Evolutionary conservation across 495 filamentous ascomycete genomes (phyloP).

Genomic region (Neurospora tetrasperma): DNA sequence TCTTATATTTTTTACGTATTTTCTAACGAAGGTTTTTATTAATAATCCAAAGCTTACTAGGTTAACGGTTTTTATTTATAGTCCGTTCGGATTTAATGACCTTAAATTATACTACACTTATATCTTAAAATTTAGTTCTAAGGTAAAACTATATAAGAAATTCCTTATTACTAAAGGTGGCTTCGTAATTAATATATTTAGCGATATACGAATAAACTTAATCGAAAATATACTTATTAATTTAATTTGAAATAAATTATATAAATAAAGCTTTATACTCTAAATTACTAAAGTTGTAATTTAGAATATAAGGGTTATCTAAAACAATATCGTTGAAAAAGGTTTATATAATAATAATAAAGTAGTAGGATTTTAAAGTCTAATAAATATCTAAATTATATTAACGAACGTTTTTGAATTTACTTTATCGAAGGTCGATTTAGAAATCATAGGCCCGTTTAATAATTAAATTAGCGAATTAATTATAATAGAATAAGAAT

Average conservation of each 20-base stretch:
- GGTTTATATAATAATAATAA: background rate
- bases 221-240: background rate
- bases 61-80: no score
- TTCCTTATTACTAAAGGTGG: background rate
- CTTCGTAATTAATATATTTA: background rate
- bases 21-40: no score
- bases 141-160: background rate
- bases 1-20: no score
- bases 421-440: no score
- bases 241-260: background rate
- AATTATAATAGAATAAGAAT: background rate
- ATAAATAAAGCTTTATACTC: background rate
- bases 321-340: background rate
- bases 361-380: background rate
- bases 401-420: background rate
- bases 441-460: background rate
- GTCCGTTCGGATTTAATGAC: no score
- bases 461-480: background rate
- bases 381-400: background rate
- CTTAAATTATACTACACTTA: no score
- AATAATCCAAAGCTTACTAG: no score
- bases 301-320: background rate
- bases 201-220: background rate
- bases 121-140: no score
- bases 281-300: background rate